Conservation (phyloP, 352 stramenopile species). For the Phytophthora tubulina region DNA sequence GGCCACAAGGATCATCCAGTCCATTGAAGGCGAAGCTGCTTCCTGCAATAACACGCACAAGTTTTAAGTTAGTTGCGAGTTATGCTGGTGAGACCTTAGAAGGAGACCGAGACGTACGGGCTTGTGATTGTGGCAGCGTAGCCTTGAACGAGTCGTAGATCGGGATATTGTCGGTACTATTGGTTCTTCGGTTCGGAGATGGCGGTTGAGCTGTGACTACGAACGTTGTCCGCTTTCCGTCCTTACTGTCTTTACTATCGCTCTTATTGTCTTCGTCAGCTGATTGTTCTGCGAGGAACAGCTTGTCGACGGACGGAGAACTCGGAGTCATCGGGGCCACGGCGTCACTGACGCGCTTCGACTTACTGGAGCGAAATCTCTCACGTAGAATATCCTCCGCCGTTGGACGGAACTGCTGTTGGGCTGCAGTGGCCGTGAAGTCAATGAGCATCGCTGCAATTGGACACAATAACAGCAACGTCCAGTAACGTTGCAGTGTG, state of each 20-base stretch:
- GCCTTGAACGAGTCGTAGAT: slow-evolving; percentile 37
- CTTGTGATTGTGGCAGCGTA: slow-evolving; percentile 16
- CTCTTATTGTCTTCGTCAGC: slow-evolving; percentile 22
- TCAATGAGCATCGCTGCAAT: slow-evolving; percentile 57
- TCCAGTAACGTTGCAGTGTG: slow-evolving; percentile 59
- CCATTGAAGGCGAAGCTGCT: slow-evolving; percentile 52
- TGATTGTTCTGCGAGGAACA: slow-evolving; percentile 39
- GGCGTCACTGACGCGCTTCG: slow-evolving; percentile 31
- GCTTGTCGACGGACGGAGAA: slow-evolving; percentile 29
- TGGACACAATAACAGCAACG: slow-evolving; percentile 61
- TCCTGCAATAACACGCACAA: slow-evolving; percentile 19
- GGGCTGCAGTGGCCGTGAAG: slow-evolving; percentile 43
- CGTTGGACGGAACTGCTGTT: slow-evolving; percentile 64
- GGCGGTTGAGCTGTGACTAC: slow-evolving; percentile 27
- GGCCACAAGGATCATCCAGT: slow-evolving; percentile 20
- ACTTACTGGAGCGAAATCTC: slow-evolving; percentile 32
- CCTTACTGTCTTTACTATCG: slow-evolving; percentile 3
- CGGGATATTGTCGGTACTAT: slow-evolving; percentile 31
- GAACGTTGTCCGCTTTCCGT: slow-evolving; percentile 4
- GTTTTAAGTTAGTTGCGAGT: slow-evolving; percentile 7
- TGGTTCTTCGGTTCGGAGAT: slow-evolving; percentile 17
- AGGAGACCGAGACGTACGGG: slow-evolving; percentile 28
- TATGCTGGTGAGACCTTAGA: not conserved
- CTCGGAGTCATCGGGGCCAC: slow-evolving; percentile 26
- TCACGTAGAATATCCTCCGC: slow-evolving; percentile 76